Evolutionary conservation across 192 early-diverging fungal species (phyloP).

Genomic region (Coemansia sp.): DNA sequence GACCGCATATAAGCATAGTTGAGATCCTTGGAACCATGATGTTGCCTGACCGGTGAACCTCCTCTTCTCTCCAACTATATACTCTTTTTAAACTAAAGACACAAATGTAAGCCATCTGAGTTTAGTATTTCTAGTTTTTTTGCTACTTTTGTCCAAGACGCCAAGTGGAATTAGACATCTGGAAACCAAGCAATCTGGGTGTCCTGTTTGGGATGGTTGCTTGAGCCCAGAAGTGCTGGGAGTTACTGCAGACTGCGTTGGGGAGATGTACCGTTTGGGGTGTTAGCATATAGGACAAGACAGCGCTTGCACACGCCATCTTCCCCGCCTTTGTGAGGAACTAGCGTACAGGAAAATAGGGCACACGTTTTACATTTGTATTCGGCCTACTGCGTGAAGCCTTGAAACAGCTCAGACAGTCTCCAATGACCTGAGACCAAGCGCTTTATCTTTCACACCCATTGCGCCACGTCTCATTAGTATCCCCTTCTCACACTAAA

Average conservation of each 20-base stretch:
- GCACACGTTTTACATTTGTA: slow-evolving; percentile 5
- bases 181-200: not conserved
- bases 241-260: no score
- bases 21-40: not conserved
- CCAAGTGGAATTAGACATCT: not conserved
- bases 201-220: not conserved
- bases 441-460: not conserved
- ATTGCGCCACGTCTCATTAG: not conserved
- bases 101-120: not conserved
- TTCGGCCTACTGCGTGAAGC: slow-evolving; percentile 1
- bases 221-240: no score
- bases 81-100: not conserved
- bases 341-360: not conserved
- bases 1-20: not conserved
- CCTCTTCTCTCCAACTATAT: slow-evolving; percentile 4
- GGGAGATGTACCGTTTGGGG: not conserved
- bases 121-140: not conserved
- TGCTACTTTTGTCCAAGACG: no score
- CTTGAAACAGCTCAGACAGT: slow-evolving; percentile 1
- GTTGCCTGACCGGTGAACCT: not conserved
- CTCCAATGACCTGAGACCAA: not conserved
- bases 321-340: not conserved
- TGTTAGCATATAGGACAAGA: not conserved
- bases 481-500: slow-evolving; percentile 6
- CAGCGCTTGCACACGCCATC: not conserved